Percentiles rank a stretch among this genome's conserved stretches.
Conservation (phyloP, 495 filamentous ascomycete species). For the Hyaloscypha finlandica region DNA sequence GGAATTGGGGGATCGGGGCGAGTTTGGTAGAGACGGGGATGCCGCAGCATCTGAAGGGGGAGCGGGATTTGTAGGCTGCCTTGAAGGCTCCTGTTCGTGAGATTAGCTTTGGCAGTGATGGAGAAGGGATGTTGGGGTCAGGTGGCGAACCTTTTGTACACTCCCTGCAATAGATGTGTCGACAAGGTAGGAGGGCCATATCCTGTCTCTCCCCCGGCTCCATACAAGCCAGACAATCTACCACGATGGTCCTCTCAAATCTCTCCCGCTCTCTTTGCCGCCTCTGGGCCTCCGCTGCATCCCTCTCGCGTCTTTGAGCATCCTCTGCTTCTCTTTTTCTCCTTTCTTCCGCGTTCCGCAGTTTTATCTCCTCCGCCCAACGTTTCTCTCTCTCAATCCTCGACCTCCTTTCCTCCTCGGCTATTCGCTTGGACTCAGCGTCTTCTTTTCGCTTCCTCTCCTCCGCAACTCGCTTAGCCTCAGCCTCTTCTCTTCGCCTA, state of each 20-base stretch:
- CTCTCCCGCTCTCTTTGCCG: background rate
- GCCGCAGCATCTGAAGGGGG: constrained; percentile 22
- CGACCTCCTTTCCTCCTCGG: background rate
- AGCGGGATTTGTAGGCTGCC: constrained; percentile 13
- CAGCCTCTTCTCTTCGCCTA: constrained; percentile 6
- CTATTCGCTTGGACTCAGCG: background rate
- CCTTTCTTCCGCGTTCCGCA: background rate
- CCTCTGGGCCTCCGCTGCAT: background rate
- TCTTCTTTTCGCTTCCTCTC: constrained; percentile 10
- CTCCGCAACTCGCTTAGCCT: background rate
- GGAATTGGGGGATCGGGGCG: background rate
- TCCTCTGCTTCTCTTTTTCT: background rate
- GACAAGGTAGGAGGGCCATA: constrained; percentile 14
- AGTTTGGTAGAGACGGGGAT: background rate
- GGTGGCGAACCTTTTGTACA: constrained; percentile 16
- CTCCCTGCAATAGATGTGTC: constrained; percentile 18
- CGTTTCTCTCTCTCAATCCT: constrained; percentile 6
- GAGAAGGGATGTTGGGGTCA: background rate
- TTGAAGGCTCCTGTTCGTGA: constrained; percentile 19
- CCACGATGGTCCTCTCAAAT: background rate
- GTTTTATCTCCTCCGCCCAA: background rate
- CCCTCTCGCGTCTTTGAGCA: background rate
- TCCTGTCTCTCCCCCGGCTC: constrained; percentile 3
- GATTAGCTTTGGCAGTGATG: background rate
- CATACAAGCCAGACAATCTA: constrained; percentile 22